phyloP scores from a whole-genome alignment of 441 rosid genomes.

The Manihot esculenta region DNA sequence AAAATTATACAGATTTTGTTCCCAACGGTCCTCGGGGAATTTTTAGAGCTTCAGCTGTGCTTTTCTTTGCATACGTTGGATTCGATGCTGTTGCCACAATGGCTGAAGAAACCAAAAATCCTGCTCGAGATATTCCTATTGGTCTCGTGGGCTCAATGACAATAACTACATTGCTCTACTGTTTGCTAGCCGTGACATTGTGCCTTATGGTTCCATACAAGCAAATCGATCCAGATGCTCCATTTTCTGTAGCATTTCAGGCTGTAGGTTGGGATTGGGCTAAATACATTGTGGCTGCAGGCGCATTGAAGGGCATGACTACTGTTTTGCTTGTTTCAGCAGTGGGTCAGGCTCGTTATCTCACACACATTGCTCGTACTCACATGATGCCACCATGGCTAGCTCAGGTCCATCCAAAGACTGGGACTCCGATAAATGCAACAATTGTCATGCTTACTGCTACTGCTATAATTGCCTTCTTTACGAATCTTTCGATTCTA shows the following conservation, averaged over 20 bases:
- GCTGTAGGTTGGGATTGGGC: conserved; percentile 28
- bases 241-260: conserved; percentile 27
- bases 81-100: conserved; percentile 76
- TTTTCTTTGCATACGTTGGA: conserved; percentile 75
- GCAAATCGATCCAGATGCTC: conserved; percentile 17
- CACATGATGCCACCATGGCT: conserved; percentile 36
- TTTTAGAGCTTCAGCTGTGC: conserved; percentile 57
- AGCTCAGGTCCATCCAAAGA: conserved; percentile 24
- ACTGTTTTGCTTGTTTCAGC: conserved; percentile 29
- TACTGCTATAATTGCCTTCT: conserved; percentile 33
- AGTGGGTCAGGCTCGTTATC: conserved; percentile 28
- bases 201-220: conserved; percentile 25
- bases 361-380: conserved; percentile 30
- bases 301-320: conserved; percentile 32
- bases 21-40: conserved; percentile 53
- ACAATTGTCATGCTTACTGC: conserved; percentile 27
- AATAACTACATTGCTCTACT: conserved; percentile 34
- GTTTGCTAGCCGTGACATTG: conserved; percentile 14
- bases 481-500: conserved; percentile 32
- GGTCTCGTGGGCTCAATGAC: conserved; percentile 79
- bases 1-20: conserved; percentile 42
- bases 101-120: conserved; percentile 82
- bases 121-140: conserved; percentile 64
- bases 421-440: conserved; percentile 26
- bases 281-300: conserved; percentile 27